These are phyloP conservation scores for Phylloporus scabripes DNA, from an alignment of 768 basidiomycete species.

Conservation along the genomic window DNA sequence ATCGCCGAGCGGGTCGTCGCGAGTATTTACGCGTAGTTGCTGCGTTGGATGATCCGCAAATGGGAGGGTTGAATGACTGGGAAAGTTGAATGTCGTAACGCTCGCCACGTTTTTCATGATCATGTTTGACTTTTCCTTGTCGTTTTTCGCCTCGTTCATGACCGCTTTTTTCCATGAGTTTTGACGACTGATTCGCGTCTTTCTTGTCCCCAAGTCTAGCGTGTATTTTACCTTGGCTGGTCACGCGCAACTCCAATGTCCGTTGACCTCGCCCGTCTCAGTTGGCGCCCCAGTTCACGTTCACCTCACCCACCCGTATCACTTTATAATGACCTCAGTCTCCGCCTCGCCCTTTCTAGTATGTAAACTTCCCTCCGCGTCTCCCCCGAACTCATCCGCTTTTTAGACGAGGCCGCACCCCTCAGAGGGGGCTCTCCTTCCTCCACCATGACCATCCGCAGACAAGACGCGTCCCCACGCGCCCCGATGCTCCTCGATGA, in stretches of 20 bases:
- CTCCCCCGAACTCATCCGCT: constrained; percentile 30
- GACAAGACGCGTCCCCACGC: constrained; percentile 21
- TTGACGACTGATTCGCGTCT: constrained; percentile 19
- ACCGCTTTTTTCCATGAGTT: constrained; percentile 28
- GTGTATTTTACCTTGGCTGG: constrained; percentile 15
- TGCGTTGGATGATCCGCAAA: constrained; percentile 9
- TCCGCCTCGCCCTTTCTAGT: constrained; percentile 12
- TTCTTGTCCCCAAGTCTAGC: background rate
- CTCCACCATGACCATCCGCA: constrained; percentile 28
- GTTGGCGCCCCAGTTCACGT: constrained; percentile 15
- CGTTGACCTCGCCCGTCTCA: constrained; percentile 16
- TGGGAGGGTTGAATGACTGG: background rate
- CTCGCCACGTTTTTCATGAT: constrained; percentile 20
- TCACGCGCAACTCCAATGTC: constrained; percentile 14
- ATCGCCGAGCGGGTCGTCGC: constrained; percentile 48
- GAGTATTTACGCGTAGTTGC: constrained; percentile 20
- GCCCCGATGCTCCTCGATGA: constrained; percentile 7
- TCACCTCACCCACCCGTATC: constrained; percentile 10
- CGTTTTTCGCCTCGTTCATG: constrained; percentile 21
- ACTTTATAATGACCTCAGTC: constrained; percentile 19
- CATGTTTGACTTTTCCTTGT: constrained; percentile 16
- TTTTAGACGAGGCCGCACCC: constrained; percentile 14
- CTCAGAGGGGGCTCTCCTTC: constrained; percentile 23
- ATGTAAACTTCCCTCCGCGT: constrained; percentile 15
- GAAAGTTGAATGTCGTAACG: constrained; percentile 24